phyloP scores from a whole-genome alignment of 345 rosid species.

The Punica granatum region DNA sequence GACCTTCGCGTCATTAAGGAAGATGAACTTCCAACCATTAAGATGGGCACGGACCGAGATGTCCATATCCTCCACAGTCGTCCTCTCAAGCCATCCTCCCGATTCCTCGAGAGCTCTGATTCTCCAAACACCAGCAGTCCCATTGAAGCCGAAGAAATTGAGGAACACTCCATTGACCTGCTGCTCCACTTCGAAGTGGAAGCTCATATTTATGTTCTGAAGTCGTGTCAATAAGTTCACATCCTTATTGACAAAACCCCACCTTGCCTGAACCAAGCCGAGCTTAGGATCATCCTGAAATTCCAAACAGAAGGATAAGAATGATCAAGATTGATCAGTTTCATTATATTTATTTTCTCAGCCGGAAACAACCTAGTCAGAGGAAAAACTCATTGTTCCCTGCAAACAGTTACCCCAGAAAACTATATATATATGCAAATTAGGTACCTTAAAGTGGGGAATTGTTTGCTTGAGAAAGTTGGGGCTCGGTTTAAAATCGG shows the following conservation, averaged over 20 bases:
- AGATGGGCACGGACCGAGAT: slow-evolving; percentile 19
- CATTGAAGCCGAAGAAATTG: slow-evolving; percentile 22
- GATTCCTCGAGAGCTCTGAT: slow-evolving; percentile 16
- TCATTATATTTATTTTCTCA: no score
- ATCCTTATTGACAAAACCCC: slow-evolving; percentile 16
- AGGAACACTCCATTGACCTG: slow-evolving; percentile 16
- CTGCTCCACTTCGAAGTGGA: slow-evolving; percentile 25
- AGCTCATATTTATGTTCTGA: slow-evolving; percentile 18
- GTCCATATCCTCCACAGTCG: slow-evolving; percentile 22
- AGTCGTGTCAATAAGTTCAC: slow-evolving; percentile 17
- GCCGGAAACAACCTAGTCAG: no score
- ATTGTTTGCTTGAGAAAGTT: slow-evolving; percentile 20
- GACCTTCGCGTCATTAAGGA: slow-evolving; percentile 19
- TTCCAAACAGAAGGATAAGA: not conserved
- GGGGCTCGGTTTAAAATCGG: slow-evolving; percentile 21
- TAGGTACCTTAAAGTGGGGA: slow-evolving; percentile 23
- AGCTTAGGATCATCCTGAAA: slow-evolving; percentile 19
- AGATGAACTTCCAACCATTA: slow-evolving; percentile 21
- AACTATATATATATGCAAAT: not conserved
- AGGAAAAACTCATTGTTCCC: no score
- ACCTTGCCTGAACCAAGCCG: slow-evolving; percentile 17
- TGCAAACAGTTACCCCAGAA: not conserved
- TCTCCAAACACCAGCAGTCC: slow-evolving; percentile 21
- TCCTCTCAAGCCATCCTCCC: slow-evolving; percentile 22
- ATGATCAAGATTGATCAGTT: no score